Base-by-base conservation (phyloP, 257 asterid genomes). In the Ilex asprella region DNA sequence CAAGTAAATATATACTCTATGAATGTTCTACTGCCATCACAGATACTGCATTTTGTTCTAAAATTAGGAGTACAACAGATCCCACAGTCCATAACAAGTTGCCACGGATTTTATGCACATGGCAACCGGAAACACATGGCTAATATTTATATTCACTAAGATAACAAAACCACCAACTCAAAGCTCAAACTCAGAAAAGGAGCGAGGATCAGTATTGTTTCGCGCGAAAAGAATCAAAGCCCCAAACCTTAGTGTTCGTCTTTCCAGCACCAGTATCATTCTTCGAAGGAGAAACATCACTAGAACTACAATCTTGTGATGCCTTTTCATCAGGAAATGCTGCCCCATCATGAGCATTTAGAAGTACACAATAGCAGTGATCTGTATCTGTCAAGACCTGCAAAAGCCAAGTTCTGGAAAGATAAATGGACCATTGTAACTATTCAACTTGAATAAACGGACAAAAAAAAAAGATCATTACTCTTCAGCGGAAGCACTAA, bases 351-450 rank as follows among this genome's bases (percentile, higher is more conserved):
- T 84, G 86, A 57, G 99, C 99, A 70, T 93, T 82, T 67, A 93
- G 86, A 74, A 93, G 73, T 54, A 93, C 99, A 69, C 97, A 89
- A 58, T 89, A 93, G 76, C 99, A 93, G 81, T 93, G 96, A 69
- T 93, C 99, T 27, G 89, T 79, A 75, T 93, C 99, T 31, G 96
- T 93, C 75, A 93, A 78, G 52, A 93, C 99, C 99, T 93, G 82
- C 56, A 78, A 32, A 69, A 67, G 39, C 52, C 44, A 67, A 46
- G 53, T 65, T 54, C 61, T 16, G 55, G 44, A 56, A 35, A 35
- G 41, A 35, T 35, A 35, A 35, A 35, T 35, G 41, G 8, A 2
- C 41, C 41, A 35, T 35, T 35, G 8, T 35, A 35, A 21, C 27
- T 21, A 21, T 21, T 21, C 27, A 21, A 21, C 27, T 21, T 21